Evolutionary conservation across 352 stramenopile genomes (phyloP), one percentile per base, ranked within the genome.

Genomic region (Globisporangium alternatum): DNA sequence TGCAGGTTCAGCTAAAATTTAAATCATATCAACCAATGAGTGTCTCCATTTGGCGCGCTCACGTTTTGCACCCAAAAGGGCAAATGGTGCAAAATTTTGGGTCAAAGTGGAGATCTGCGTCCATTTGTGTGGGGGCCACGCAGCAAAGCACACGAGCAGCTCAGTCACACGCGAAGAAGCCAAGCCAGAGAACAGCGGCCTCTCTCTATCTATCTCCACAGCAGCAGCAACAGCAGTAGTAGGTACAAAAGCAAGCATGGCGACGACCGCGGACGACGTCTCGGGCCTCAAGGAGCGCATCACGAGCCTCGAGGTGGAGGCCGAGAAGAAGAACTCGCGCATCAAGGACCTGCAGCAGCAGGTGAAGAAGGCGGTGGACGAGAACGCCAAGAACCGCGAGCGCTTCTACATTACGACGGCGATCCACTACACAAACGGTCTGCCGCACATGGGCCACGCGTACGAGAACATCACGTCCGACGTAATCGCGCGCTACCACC

Each of bases 401-500:
- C 81, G 74, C 5, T 99, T 98, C 77, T 99, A 99, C 83, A 76
- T 99, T 56, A 99, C 97, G 63, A 99, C 97, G 35, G 97, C 97
- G 56, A 99, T 99, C 81, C 98, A 99, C 80, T 99, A 99, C 84
- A 98, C 97, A 53, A 99, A 99, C 63, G 89, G 88, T 3, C 53
- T 76, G 57, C 93, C 97, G 61, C 97, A 99, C 80, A 99, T 99
- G 85, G 98, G 98, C 43, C 97, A 99, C 76, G 98, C 98, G 9
- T 99, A 99, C 83, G 97, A 99, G 78, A 98, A 96, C 56, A 85
- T 98, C 45, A 97, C 95, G 44, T 78, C 96, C 15, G 98, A 99
- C 80, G 94, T 98, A n/a, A 95, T 99, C 68, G 85, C 83, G 44
- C 89, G 98, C 22, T 99, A 98, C 75, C 83, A 98, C 60, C 92